Percentiles rank a stretch among this genome's conserved stretches.
phyloP scores from a whole-genome alignment of 306 rosid species.

The Vigna reflexopilosa region DNA sequence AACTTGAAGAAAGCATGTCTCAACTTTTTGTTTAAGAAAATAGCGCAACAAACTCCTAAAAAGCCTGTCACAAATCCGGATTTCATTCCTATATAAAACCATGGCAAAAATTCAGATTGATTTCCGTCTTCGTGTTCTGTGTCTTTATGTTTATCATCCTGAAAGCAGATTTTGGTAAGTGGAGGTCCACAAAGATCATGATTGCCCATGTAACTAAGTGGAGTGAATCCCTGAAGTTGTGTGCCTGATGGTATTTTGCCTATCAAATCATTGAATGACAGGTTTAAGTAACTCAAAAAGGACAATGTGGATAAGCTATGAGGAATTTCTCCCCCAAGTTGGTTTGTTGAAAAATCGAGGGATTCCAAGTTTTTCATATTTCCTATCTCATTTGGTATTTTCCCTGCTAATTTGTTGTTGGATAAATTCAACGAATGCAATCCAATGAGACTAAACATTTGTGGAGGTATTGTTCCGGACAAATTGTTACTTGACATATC shows the following conservation, averaged over 20 bases:
- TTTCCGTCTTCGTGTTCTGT: not conserved
- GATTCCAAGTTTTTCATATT: not conserved
- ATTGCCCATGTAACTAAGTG: slow-evolving; percentile 32
- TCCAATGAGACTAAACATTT: not conserved
- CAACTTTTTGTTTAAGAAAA: slow-evolving; percentile 1
- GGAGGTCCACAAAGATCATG: not conserved
- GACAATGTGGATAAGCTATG: slow-evolving; percentile 24
- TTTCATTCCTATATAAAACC: slow-evolving; percentile 22
- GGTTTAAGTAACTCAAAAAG: slow-evolving; percentile 39
- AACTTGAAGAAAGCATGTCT: slow-evolving; percentile 21
- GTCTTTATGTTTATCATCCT: too few relatives aligned
- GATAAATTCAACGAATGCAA: not conserved
- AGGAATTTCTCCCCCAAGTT: slow-evolving; percentile 31
- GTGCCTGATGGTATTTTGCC: slow-evolving; percentile 45
- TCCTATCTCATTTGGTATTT: not conserved
- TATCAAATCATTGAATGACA: slow-evolving; percentile 41
- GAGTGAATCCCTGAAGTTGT: slow-evolving; percentile 17
- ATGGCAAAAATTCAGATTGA: not conserved
- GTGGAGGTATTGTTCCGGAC: not conserved
- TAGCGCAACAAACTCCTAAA: slow-evolving; percentile 8
- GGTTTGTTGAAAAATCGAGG: not conserved
- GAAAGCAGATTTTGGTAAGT: not conserved
- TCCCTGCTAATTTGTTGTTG: not conserved
- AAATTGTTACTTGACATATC: slow-evolving; percentile 30
- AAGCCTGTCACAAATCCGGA: slow-evolving; percentile 21